Base-by-base conservation (phyloP, 2,329 filamentous ascomycete genomes). In the Colletotrichum sidae region DNA sequence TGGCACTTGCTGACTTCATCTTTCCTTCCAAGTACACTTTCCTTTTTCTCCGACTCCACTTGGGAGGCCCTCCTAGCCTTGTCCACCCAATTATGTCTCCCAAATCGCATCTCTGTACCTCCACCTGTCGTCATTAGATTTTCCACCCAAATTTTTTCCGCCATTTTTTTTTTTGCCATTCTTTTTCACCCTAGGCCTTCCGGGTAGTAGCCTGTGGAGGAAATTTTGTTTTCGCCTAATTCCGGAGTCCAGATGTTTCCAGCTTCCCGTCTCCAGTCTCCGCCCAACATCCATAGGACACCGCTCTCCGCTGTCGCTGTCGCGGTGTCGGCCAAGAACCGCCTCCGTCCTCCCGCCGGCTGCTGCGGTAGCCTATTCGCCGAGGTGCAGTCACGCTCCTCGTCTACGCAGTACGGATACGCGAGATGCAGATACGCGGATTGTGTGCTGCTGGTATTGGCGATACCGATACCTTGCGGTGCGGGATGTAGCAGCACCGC, bases 81-180 rank as follows among this genome's bases (percentile, higher is more conserved):
- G 52, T 25, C 15, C 47, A 50, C 54, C 35, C 12, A 12, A 34
- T 41, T 4, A 25, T 4, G 4, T 25, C 39, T 47, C 35, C 46
- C 50, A 44, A 53, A 55, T 50, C 49, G 60, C 55, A 44, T 54
- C 49, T 41, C 37, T n/a, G 12, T 25, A 4, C 11, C 58, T 38
- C 41, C 63, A 66, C 51, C 25, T 63, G 52, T 62, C 62, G 62
- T 65, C 63, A 63, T 66, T 25, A n/a, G 46, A 46, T 52, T 49
- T 51, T 42, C 37, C 37, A 42, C 45, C 38, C 17, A 50, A 42
- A 41, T 35, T 17, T 46, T 34, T 41, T 7, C 54, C 15, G 37
- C 15, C 49, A 13, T 35, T 35, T 37, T 55, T 55, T 15, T 49
- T 55, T 44, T 42, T 42, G 41, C 13, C 41, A 15, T 15, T 41